Evolutionary conservation across 2,329 filamentous ascomycete genomes (phyloP).

Genomic region (Drechslerella dactyloides): DNA sequence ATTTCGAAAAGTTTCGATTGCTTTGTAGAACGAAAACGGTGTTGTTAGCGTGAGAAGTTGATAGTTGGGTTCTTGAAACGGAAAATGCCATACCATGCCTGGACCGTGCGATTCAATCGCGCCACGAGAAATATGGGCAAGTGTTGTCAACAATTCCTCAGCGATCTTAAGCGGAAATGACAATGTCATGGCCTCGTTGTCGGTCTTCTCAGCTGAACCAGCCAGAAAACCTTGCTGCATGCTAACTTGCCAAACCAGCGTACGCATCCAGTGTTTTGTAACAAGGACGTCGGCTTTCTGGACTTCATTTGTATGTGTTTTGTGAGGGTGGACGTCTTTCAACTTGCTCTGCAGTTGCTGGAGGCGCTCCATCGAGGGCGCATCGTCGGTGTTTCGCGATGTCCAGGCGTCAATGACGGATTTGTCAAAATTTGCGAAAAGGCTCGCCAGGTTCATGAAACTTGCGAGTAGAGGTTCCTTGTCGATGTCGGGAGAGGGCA

Average conservation of each 20-base stretch:
- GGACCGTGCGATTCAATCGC: slow-evolving; percentile 46
- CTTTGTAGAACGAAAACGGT: not conserved
- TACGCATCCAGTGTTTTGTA: slow-evolving; percentile 50
- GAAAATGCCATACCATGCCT: slow-evolving; percentile 32
- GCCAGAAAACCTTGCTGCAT: slow-evolving; percentile 46
- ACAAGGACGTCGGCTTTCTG: slow-evolving; percentile 44
- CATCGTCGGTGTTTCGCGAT: slow-evolving; percentile 38
- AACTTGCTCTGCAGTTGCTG: slow-evolving; percentile 38
- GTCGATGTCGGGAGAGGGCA: slow-evolving; percentile 38
- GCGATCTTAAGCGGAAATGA: slow-evolving; percentile 40
- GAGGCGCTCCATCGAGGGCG: slow-evolving; percentile 29
- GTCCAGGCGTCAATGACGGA: slow-evolving; percentile 49
- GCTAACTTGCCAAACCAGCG: slow-evolving; percentile 45
- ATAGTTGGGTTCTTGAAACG: not conserved
- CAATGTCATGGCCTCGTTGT: slow-evolving; percentile 44
- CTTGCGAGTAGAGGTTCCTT: slow-evolving; percentile 44
- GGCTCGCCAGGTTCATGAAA: slow-evolving; percentile 46
- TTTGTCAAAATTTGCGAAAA: slow-evolving; percentile 47
- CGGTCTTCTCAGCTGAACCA: slow-evolving; percentile 16
- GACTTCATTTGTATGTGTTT: slow-evolving; percentile 42
- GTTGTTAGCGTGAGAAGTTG: not conserved
- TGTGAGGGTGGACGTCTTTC: slow-evolving; percentile 32
- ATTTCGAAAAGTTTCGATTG: slow-evolving; percentile 50
- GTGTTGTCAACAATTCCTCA: slow-evolving; percentile 26
- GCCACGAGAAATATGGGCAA: slow-evolving; percentile 33